Evolutionary conservation across 108 stramenopile genomes (phyloP), one percentile per base, ranked within the genome.

Genomic region (Cyclotella choctawhatcheeana): DNA sequence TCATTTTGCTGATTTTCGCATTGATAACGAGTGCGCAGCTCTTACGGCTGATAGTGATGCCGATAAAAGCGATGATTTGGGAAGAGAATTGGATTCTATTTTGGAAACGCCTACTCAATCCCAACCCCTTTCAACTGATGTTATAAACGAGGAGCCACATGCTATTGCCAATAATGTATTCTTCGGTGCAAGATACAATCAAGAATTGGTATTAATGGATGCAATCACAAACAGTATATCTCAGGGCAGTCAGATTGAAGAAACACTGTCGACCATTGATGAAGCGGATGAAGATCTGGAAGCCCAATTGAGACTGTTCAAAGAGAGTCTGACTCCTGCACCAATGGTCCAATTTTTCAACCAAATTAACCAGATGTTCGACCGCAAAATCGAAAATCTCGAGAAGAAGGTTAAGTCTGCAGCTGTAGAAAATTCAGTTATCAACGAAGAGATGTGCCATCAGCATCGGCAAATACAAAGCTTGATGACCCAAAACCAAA

Each of bases 381-480:
- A 60, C 26, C 35, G 10, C 33, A 60, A 60, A 20, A 20, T 60
- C 1, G 40, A 40, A 12, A 21, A 60, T 8, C 59, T 60, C 59
- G 59, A 60, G 59, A 60, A 35, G 20, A 60, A 40, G 34, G 34
- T 60, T 0, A 60, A 60, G 21, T 40, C 33, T 0, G 27, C 18
- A n/a, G 35, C 8, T 40, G 59, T 40, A 21, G 59, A 60, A 40
- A 60, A 60, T 20, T 24, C n/a, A 10, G 34, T 60, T 2, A 60
- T 60, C 5, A 60, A 60, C 16, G 37, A 60, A 21, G 59, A 60
- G 35, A 60, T 60, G 59, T 60, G 59, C 20, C 22, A 37, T 37
- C 59, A 60, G 26, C 59, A 60, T 21, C 59, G 40, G 20, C 59
- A 60, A 35, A 60, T 60, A 18, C 59, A 60, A 60, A 24, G 37